These are phyloP conservation scores for Neonectria hederae DNA, from an alignment of 2,329 filamentous ascomycete genomes.

Conservation along the genomic window DNA sequence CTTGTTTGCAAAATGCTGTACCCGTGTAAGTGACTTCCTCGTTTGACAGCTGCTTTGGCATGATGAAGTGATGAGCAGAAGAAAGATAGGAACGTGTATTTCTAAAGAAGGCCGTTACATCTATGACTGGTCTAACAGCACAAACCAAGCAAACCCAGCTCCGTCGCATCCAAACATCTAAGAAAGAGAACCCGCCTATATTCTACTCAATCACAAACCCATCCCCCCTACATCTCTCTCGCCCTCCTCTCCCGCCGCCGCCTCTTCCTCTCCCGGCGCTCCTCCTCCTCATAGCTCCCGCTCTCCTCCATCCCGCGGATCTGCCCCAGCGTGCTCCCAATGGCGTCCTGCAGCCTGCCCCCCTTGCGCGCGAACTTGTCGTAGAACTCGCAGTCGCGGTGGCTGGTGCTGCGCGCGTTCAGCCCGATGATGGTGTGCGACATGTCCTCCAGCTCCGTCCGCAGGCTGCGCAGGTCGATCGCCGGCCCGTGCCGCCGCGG, in stretches of 20 bases:
- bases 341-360: slow-evolving; percentile 38
- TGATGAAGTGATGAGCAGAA: neutral
- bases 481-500: neutral
- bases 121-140: neutral
- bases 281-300: slow-evolving; percentile 10
- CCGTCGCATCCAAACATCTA: neutral
- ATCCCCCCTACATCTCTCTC: slow-evolving; percentile 10
- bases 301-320: slow-evolving; percentile 34
- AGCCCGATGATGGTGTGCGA: slow-evolving; percentile 41
- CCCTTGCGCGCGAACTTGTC: slow-evolving; percentile 40
- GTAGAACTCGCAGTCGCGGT: slow-evolving; percentile 40
- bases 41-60: neutral
- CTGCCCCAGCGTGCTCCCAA: slow-evolving; percentile 38
- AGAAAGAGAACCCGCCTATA: neutral
- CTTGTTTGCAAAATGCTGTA: neutral
- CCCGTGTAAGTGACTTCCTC: neutral
- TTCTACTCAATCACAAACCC: neutral
- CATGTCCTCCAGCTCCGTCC: slow-evolving; percentile 40
- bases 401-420: slow-evolving; percentile 34
- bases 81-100: neutral
- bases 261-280: slow-evolving; percentile 20
- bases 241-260: slow-evolving; percentile 22
- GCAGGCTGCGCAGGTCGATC: slow-evolving; percentile 36
- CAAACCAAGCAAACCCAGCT: neutral
- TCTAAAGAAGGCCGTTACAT: neutral